Conservation (phyloP, 2,329 filamentous ascomycete species). For the Verticillium nonalfalfae region DNA sequence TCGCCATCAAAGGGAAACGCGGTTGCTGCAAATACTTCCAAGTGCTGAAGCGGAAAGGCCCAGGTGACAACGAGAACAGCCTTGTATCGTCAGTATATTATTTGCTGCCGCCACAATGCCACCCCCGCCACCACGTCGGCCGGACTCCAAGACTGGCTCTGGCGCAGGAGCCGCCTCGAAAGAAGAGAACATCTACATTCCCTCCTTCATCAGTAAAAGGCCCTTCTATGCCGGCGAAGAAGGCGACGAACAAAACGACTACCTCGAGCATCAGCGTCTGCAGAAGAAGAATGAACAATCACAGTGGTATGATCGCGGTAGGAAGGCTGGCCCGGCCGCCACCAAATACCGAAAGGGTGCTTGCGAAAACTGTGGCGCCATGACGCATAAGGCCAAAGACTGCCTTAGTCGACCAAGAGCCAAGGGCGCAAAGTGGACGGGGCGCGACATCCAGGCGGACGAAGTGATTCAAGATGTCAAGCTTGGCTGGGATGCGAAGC, state of each 20-base stretch:
- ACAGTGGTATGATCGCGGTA: constrained; percentile 90
- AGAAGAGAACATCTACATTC: constrained; percentile 98
- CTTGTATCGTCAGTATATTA: too few relatives aligned
- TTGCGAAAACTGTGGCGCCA: constrained; percentile 96
- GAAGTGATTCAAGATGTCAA: constrained; percentile 80
- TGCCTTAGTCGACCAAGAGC: constrained; percentile 86
- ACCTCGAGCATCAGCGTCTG: constrained; percentile 92
- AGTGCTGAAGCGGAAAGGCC: background rate
- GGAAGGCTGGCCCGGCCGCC: constrained; percentile 76
- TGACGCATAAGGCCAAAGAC: constrained; percentile 94
- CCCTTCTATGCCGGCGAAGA: constrained; percentile 89
- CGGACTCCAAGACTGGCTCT: constrained; percentile 20
- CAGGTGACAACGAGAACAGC: background rate
- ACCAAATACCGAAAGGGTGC: constrained; percentile 98
- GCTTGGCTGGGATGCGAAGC: constrained; percentile 93
- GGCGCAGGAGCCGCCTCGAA: constrained; percentile 46
- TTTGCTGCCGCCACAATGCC: constrained; percentile 6
- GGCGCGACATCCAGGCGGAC: constrained; percentile 88
- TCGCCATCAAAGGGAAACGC: background rate
- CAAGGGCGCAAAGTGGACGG: constrained; percentile 85
- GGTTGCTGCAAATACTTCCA: background rate
- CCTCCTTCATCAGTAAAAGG: constrained; percentile 94
- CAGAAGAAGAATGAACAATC: constrained; percentile 69
- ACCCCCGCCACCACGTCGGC: constrained; percentile 25
- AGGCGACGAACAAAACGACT: constrained; percentile 65